Evolutionary conservation across 176 grass and related monocot genomes (phyloP), one percentile per base, ranked within the genome.

Genomic region (Eragrostis curvula): DNA sequence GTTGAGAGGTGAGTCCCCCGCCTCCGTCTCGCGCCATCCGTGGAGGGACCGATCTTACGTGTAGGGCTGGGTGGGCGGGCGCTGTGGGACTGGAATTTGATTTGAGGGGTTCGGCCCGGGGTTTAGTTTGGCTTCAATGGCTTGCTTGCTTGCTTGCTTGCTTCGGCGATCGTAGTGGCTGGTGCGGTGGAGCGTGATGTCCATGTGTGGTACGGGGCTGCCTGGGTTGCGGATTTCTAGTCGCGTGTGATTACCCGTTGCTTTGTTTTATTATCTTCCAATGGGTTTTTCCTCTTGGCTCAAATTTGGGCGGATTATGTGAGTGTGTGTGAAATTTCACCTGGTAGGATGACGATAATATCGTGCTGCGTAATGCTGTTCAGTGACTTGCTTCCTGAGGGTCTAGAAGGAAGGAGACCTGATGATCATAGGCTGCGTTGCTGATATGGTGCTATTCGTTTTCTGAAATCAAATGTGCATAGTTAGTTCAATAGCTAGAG

Each of bases 21-120:
- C 50, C 60, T 64, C 30, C 30, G 44, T 55, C 39, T 39, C 20
- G 73, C 45, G 24, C 86, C 20, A 52, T 24, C 86, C 20, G 64
- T 23, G 45, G 53, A 47, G 20, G 66, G 9, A 18, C 66, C 64
- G 52, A 52, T 64, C 85, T 16, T 76, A 21, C 73, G 53, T 20
- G 39, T 18, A 29, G 70, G 12, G 7, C 12, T 48, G 47, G 66
- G 13, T 23, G 13, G 49, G 50, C 2, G 45, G 24, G n/a, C 9
- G 4, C 32, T 28, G 5, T 12, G 12, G 15, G 15, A 27, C 56
- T 41, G 68, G 7, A 20, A 24, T n/a, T 66, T 55, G n/a, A 24
- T n/a, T 66, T 0, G n/a, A 25, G 40, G 70, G 50, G 43, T 32
- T 32, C 13, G 63, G 32, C 43, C 14, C 3, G 45, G 29, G 5